Conservation (phyloP, 1,284 basidiomycete genomes). For the Coriolopsis trogii region DNA sequence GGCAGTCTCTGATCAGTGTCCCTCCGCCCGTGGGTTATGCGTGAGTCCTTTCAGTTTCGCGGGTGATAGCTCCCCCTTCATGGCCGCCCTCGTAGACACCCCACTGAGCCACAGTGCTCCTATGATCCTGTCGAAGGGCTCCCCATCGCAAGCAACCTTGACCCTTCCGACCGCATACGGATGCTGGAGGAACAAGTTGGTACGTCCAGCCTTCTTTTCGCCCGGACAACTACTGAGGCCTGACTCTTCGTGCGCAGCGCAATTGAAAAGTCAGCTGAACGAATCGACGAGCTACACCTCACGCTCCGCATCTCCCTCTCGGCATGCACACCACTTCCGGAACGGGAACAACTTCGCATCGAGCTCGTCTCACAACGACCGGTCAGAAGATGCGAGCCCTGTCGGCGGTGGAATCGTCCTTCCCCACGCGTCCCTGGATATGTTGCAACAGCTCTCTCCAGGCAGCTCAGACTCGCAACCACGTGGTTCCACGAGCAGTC, state of each 20-base stretch:
- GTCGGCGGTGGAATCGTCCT: slow-evolving; percentile 41
- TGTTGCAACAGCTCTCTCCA: slow-evolving; percentile 43
- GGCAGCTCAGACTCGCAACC: slow-evolving; percentile 46
- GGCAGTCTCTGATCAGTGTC: slow-evolving; percentile 77
- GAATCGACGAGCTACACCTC: slow-evolving; percentile 49
- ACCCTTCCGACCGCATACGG: slow-evolving; percentile 74
- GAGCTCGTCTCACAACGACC: slow-evolving; percentile 29
- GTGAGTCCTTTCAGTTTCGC: slow-evolving; percentile 46
- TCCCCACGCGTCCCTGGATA: slow-evolving; percentile 50
- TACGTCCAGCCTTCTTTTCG: slow-evolving; percentile 35
- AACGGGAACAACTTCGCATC: slow-evolving; percentile 22
- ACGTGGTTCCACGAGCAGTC: slow-evolving; percentile 52
- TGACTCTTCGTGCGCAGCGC: slow-evolving; percentile 45
- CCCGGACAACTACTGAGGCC: background rate
- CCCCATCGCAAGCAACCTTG: slow-evolving; percentile 69
- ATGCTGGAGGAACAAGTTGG: slow-evolving; percentile 79
- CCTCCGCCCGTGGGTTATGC: slow-evolving; percentile 79
- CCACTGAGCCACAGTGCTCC: slow-evolving; percentile 75
- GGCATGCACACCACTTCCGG: slow-evolving; percentile 30
- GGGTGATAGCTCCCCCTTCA: slow-evolving; percentile 1
- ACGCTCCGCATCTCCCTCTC: slow-evolving; percentile 44
- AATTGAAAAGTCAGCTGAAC: slow-evolving; percentile 63
- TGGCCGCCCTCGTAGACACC: slow-evolving; percentile 55
- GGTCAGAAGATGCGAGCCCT: slow-evolving; percentile 30
- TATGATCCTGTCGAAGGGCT: slow-evolving; percentile 85